Evolutionary conservation across 306 rosid genomes (phyloP), one percentile per base, ranked within the genome.

Genomic region (Begonia fuchsioides): DNA sequence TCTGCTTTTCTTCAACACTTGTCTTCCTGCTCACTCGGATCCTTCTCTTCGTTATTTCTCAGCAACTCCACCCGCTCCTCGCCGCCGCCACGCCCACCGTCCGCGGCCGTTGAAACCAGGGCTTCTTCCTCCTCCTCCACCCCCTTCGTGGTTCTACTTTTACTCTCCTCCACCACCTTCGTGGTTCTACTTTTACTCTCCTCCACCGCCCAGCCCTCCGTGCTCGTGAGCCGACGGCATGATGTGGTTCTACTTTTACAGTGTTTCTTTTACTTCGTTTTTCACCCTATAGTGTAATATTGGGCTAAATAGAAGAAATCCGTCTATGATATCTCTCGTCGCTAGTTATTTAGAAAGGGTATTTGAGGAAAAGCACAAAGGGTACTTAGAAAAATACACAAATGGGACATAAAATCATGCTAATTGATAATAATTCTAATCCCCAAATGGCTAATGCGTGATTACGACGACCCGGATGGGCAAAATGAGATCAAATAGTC

Each of bases 401-500:
- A 26, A 26, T 26, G 35, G 35, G 35, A 26, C 35, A 2, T 26
- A 26, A 26, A 41, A 41, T 41, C 13, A 41, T 41, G 14, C 0
- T 10, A 41, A 41, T 41, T 41, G 12, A 41, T 41, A 41, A 41
- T 41, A 26, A 26, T 26, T 26, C 8, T 26, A 4, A 26, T 26
- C 35, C 35, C 45, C 45, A 10, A 10, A 41, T 41, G 12, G 3
- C 45, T n/a, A 11, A 10, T 41, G 3, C 0, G 45, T 6, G n/a
- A 2, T 10, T 2, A 41, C 7, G 45, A 41, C n/a, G 45, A 41
- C 14, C 45, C 45, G 45, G 45, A 10, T 41, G 96, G 81, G 55
- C 96, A 88, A 55, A 88, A 88, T 1, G 88, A 70, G 56, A 88
- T 78, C 32, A 11, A 38, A 63, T 88, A 88, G 67, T 82, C 59